phyloP scores from a whole-genome alignment of 108 stramenopile genomes.

The Poteriospumella lacustris region DNA sequence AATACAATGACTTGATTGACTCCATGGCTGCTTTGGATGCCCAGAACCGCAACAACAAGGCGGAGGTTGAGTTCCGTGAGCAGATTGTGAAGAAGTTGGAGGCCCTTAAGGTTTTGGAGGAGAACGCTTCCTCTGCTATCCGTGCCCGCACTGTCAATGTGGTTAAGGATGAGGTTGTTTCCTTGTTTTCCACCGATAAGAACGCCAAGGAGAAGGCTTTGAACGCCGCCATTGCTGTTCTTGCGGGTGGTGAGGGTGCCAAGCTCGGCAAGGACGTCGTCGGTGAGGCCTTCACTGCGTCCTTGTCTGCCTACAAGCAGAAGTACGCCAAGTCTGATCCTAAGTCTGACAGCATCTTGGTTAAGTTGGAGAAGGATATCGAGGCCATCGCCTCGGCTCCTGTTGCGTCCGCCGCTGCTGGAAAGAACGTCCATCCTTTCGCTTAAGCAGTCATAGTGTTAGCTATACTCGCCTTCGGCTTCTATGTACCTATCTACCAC shows the following conservation, averaged over 20 bases:
- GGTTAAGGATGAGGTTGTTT: not conserved
- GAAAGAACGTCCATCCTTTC: not conserved
- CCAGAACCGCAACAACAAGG: not conserved
- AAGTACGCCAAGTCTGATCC: not conserved
- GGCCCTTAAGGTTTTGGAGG: not conserved
- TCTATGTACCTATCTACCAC: too few relatives aligned
- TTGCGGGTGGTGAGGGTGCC: not conserved
- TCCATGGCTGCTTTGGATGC: not conserved
- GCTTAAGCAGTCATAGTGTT: constrained; percentile 70
- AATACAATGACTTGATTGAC: not conserved
- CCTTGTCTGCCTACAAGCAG: not conserved
- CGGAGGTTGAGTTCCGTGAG: not conserved
- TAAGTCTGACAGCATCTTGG: not conserved
- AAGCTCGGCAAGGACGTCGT: constrained; percentile 27
- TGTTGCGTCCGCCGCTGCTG: not conserved
- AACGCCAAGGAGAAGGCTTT: constrained; percentile 22
- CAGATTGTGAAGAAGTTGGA: constrained; percentile 3
- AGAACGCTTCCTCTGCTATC: not conserved
- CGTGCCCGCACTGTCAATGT: not conserved
- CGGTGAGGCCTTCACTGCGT: constrained; percentile 1
- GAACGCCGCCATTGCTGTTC: constrained; percentile 16
- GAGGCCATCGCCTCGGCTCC: not conserved
- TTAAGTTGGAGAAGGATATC: constrained; percentile 4
- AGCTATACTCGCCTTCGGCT: constrained; percentile 97
- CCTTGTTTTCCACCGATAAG: not conserved